A percentile compares a stretch with the other conserved stretches of the same genome.
These are phyloP conservation scores for Actinidia chinensis DNA, from an alignment of 179 eudicot genomes.

Conservation along the genomic window DNA sequence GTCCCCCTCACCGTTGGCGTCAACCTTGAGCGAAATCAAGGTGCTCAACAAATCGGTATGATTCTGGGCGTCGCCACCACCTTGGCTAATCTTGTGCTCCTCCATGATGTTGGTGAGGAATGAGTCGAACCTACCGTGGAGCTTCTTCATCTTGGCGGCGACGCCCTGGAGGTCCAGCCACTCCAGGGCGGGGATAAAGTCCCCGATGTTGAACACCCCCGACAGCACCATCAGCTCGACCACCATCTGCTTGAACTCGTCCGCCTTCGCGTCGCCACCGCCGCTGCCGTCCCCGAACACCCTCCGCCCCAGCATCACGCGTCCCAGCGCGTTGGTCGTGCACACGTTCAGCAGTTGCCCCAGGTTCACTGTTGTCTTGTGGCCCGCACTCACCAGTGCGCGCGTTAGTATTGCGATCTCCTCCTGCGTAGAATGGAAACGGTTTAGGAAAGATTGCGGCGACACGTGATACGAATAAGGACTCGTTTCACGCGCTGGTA, in stretches of 20 bases:
- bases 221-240: conserved; percentile 77
- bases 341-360: no score
- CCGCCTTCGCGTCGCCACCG: not conserved
- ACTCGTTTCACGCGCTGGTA: no score
- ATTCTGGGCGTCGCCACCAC: not conserved
- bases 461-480: no score
- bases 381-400: no score
- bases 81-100: conserved; percentile 45
- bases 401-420: no score
- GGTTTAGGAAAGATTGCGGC: no score
- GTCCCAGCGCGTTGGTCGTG: no score
- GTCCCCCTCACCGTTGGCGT: conserved; percentile 61
- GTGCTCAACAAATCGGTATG: conserved; percentile 57
- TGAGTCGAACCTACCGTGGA: conserved; percentile 62
- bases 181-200: conserved; percentile 70
- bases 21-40: conserved; percentile 60
- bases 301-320: not conserved
- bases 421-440: no score
- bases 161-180: conserved; percentile 81
- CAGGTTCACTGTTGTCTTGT: no score
- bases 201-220: conserved; percentile 81
- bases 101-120: conserved; percentile 54
- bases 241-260: conserved; percentile 60
- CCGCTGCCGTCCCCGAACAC: not conserved
- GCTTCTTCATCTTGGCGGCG: conserved; percentile 68